Percentiles rank a stretch among this genome's conserved stretches.
Conservation (phyloP, 768 basidiomycete species). For the Phanerochaete carnosa region DNA sequence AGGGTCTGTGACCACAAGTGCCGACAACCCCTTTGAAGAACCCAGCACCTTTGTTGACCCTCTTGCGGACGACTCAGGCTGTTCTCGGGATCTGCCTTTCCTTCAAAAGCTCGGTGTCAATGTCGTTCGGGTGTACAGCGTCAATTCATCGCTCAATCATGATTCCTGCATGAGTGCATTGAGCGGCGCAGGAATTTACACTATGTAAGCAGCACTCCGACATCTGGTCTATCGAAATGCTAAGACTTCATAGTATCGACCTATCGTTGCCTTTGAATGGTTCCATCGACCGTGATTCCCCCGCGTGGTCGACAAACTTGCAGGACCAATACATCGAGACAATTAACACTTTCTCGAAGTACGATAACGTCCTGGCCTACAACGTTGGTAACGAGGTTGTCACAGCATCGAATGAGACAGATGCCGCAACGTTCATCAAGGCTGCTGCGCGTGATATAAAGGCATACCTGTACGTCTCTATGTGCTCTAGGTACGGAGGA, state of each 20-base stretch:
- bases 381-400: constrained; percentile 90
- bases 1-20: constrained; percentile 31
- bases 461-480: constrained; percentile 66
- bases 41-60: constrained; percentile 81
- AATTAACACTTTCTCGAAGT: constrained; percentile 76
- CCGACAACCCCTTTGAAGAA: constrained; percentile 62
- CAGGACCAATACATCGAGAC: constrained; percentile 74
- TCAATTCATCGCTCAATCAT: constrained; percentile 79
- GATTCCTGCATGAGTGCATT: constrained; percentile 82
- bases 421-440: constrained; percentile 77
- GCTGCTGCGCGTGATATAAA: constrained; percentile 88
- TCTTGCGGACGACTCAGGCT: constrained; percentile 61
- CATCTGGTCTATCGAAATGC: not conserved
- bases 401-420: constrained; percentile 48
- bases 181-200: constrained; percentile 79
- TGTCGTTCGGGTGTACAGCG: constrained; percentile 81
- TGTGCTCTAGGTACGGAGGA: not conserved
- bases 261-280: constrained; percentile 83
- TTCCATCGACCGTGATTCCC: constrained; percentile 69
- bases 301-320: constrained; percentile 81
- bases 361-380: constrained; percentile 86
- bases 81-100: constrained; percentile 76
- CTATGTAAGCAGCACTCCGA: constrained; percentile 56
- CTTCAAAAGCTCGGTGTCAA: constrained; percentile 78
- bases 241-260: constrained; percentile 58